phyloP scores from a whole-genome alignment of 2,329 filamentous ascomycete genomes.

The Trichoderma afroharzianum region DNA sequence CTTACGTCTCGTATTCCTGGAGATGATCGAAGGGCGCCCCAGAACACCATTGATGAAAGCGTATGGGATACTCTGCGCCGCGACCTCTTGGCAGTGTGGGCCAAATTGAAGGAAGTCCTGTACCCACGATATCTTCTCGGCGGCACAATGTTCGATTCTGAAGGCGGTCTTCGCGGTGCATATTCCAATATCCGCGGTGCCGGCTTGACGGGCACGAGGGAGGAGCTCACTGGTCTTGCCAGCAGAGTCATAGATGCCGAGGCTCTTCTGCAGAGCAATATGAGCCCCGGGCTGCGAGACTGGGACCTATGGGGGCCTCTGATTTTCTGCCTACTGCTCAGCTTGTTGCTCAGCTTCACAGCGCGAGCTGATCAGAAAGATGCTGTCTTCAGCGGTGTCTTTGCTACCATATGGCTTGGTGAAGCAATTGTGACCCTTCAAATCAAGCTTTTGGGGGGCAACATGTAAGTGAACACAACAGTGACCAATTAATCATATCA shows the following conservation, averaged over 20 bases:
- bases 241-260: slow-evolving; percentile 63
- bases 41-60: slow-evolving; percentile 93
- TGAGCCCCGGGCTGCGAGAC: slow-evolving; percentile 87
- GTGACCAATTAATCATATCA: neutral
- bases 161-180: slow-evolving; percentile 54
- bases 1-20: slow-evolving; percentile 86
- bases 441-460: slow-evolving; percentile 93
- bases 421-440: slow-evolving; percentile 96
- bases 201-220: slow-evolving; percentile 56
- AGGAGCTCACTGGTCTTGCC: slow-evolving; percentile 59
- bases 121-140: slow-evolving; percentile 91
- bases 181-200: slow-evolving; percentile 59
- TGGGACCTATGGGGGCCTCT: slow-evolving; percentile 99
- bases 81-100: slow-evolving; percentile 90
- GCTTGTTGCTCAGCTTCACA: slow-evolving; percentile 80
- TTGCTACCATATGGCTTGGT: slow-evolving; percentile 94
- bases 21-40: slow-evolving; percentile 83
- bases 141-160: slow-evolving; percentile 59
- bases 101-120: slow-evolving; percentile 95
- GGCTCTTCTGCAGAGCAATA: slow-evolving; percentile 60
- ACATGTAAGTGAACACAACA: slow-evolving; percentile 67
- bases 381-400: slow-evolving; percentile 90
- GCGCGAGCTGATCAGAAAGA: slow-evolving; percentile 78
- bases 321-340: slow-evolving; percentile 87
- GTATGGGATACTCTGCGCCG: slow-evolving; percentile 97